Evolutionary conservation across 768 basidiomycete species (phyloP), one percentile per base, ranked within the genome.

Genomic region (Phylloporus sp.): DNA sequence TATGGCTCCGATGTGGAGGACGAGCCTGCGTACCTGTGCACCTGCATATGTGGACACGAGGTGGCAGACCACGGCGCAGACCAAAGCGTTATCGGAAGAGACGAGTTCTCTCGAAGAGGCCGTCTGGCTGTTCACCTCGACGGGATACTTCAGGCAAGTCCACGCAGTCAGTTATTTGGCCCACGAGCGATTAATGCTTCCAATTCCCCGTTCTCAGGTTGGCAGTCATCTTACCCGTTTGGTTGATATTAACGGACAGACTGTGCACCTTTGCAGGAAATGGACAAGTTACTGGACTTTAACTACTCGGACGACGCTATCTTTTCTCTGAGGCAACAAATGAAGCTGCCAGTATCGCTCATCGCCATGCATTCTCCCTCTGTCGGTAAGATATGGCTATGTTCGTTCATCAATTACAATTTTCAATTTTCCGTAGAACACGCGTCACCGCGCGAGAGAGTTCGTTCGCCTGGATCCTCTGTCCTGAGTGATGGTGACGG

Each of bases 71-170:
- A 91, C 59, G 82, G 85, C n/a, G 85, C 87, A 27, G 76, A 85
- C 60, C 76, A 80, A 56, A 61, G 70, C 11, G 69, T 70, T 44
- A 66, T 88, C 28, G 83, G 81, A 52, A 74, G 72, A 45, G 76
- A 78, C 42, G 86, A 91, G 69, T 85, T 86, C 67, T 67, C 72
- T n/a, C 79, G 93, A 35, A 78, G 88, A 66, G 81, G 77, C 38
- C 84, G 82, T 50, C 80, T 89, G 11, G 91, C 90, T 4, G 80
- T 85, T 46, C 80, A 87, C 51, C 77, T 94, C 47, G 93, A 95
- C 62, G 89, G 92, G 67, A 65, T 88, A 49, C 71, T 94, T 42
- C 80, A 91, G 79, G 92, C 90, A 60, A 60, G 63, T 63, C 15
- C 35, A 27, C 28, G 16, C 42, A 9, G 31, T 18, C 15, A 50